Conservation (phyloP, 2,329 filamentous ascomycete species). For the Fusarium burgessii region DNA sequence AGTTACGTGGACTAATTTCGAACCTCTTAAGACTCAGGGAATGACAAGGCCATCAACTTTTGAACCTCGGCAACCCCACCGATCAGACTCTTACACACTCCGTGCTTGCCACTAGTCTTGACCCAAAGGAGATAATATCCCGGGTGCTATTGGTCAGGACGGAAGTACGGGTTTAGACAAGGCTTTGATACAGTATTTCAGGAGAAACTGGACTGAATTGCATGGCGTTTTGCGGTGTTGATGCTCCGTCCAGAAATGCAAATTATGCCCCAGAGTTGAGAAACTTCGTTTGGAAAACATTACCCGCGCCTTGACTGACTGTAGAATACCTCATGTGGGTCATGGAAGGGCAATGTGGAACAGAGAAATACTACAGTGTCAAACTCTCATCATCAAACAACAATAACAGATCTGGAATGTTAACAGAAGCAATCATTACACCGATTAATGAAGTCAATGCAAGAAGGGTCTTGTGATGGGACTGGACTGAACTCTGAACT, state of each 20-base stretch:
- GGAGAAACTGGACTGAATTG: conserved; percentile 22
- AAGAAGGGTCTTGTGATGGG: conserved; percentile 27
- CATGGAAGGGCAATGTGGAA: conserved; percentile 6
- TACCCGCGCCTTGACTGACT: background rate
- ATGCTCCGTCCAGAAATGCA: background rate
- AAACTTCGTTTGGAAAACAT: conserved; percentile 17
- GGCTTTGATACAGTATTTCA: conserved; percentile 1
- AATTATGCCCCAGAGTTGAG: background rate
- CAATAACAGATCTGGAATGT: background rate
- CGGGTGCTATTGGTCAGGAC: conserved; percentile 18
- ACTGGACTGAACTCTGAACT: background rate
- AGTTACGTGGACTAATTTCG: background rate
- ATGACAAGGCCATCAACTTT: conserved; percentile 30
- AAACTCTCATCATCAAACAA: background rate
- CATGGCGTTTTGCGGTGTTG: conserved; percentile 1
- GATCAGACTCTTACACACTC: background rate
- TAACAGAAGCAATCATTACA: background rate
- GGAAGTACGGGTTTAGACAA: conserved; percentile 29
- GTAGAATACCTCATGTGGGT: background rate
- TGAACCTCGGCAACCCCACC: conserved; percentile 32
- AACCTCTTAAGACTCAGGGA: conserved; percentile 36
- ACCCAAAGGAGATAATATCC: conserved; percentile 37
- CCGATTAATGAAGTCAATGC: conserved; percentile 3
- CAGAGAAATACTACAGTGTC: background rate
- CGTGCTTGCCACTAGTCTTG: conserved; percentile 21